phyloP scores from a whole-genome alignment of 2,329 filamentous ascomycete genomes.

The Beauveria brongniartii region DNA sequence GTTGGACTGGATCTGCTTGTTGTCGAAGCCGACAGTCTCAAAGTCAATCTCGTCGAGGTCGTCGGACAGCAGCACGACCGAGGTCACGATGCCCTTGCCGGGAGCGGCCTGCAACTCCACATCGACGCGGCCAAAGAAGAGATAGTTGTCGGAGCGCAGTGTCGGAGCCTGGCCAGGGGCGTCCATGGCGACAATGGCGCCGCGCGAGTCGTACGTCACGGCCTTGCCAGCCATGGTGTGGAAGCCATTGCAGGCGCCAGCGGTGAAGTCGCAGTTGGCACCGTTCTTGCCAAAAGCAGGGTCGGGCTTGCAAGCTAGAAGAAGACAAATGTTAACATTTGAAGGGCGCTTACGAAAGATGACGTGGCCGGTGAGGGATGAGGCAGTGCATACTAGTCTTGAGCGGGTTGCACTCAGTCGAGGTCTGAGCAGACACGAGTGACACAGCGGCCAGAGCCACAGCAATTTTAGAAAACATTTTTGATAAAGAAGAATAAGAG shows the following conservation, averaged over 20 bases:
- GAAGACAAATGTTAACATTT: background rate
- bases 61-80: constrained; percentile 80
- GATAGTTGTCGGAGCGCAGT: constrained; percentile 73
- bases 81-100: constrained; percentile 81
- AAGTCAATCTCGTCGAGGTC: constrained; percentile 90
- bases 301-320: constrained; percentile 59
- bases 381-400: constrained; percentile 34
- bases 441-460: constrained; percentile 41
- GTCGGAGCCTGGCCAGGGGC: constrained; percentile 59
- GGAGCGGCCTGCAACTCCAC: constrained; percentile 70
- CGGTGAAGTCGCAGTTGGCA: constrained; percentile 65
- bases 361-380: background rate
- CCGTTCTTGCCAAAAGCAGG: constrained; percentile 61
- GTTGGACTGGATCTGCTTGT: constrained; percentile 73
- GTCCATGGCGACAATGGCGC: constrained; percentile 59
- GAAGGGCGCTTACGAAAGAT: no score
- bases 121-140: constrained; percentile 91
- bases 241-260: constrained; percentile 56
- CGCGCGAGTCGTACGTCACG: constrained; percentile 36
- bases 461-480: constrained; percentile 37
- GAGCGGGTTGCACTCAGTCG: constrained; percentile 45
- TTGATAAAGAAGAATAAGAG: background rate
- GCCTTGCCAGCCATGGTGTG: constrained; percentile 36
- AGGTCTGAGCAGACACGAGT: constrained; percentile 48
- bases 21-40: constrained; percentile 82